Conservation (phyloP, 768 basidiomycete genomes). For the Erythrobasidium yunnanense region DNA sequence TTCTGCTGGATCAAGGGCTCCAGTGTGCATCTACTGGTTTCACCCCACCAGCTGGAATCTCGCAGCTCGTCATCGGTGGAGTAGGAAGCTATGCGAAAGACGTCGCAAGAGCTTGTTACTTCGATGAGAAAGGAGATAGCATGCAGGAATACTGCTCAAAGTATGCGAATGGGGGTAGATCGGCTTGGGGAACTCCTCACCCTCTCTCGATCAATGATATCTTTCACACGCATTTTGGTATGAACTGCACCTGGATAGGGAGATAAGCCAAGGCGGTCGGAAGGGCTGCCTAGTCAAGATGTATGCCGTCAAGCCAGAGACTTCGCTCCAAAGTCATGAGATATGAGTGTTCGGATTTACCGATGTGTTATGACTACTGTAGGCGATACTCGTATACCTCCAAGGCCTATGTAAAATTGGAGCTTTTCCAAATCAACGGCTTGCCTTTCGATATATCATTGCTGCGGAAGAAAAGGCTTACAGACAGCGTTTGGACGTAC, state of each 20-base stretch:
- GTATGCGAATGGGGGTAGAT: slow-evolving; percentile 8
- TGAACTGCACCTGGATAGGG: slow-evolving; percentile 20
- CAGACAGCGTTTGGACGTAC: too few species aligned
- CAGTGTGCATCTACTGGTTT: background rate
- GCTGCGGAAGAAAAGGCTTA: too few species aligned
- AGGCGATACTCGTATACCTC: too few species aligned
- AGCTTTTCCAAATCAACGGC: too few species aligned
- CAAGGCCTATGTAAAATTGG: too few species aligned
- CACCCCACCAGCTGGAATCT: background rate
- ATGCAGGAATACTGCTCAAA: background rate
- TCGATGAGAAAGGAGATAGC: background rate
- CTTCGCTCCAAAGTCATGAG: too few species aligned
- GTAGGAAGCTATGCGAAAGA: slow-evolving; percentile 4
- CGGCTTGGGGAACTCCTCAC: background rate
- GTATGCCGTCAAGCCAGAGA: too few species aligned
- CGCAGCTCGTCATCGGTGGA: slow-evolving; percentile 15
- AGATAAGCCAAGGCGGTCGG: too few species aligned
- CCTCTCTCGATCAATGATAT: slow-evolving; percentile 12
- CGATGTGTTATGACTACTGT: too few species aligned
- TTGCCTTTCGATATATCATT: too few species aligned
- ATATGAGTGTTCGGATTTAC: too few species aligned
- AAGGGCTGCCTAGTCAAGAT: too few species aligned
- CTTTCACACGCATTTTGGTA: slow-evolving; percentile 1
- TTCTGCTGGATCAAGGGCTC: background rate
- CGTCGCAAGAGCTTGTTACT: slow-evolving; percentile 16